Conservation (phyloP, 345 rosid genomes). For the Luvunga scandens region DNA sequence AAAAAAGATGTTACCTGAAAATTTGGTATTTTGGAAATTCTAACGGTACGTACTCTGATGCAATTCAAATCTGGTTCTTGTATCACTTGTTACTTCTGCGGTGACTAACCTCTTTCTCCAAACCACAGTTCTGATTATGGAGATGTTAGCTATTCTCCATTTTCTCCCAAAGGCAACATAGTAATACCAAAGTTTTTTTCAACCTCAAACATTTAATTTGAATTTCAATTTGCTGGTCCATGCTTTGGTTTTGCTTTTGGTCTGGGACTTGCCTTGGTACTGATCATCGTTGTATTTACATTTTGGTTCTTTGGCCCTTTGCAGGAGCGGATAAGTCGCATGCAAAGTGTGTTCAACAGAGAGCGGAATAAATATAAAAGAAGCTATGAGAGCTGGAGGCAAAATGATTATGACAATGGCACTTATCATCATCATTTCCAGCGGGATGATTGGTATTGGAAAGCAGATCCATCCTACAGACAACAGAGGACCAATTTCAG, state of each 20-base stretch:
- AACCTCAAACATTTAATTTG: background rate
- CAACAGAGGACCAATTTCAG: constrained; percentile 58
- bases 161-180: background rate
- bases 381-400: constrained; percentile 80
- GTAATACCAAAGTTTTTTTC: background rate
- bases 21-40: background rate
- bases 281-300: background rate
- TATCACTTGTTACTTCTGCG: background rate
- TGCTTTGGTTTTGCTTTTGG: background rate
- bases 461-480: constrained; percentile 61
- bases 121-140: background rate
- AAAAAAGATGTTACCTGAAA: background rate
- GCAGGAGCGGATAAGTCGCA: constrained; percentile 93
- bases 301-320: constrained; percentile 12
- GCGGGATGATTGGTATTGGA: constrained; percentile 99
- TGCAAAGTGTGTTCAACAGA: constrained; percentile 96
- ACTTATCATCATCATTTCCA: constrained; percentile 84
- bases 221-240: background rate
- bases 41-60: background rate
- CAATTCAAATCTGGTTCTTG: background rate
- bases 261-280: background rate
- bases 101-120: background rate
- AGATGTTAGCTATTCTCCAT: background rate
- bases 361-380: constrained; percentile 73
- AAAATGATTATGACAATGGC: constrained; percentile 51